Percentiles rank a stretch among this genome's conserved stretches.
Evolutionary conservation across 768 basidiomycete species (phyloP).

Genomic region (Boletus reticuloceps): DNA sequence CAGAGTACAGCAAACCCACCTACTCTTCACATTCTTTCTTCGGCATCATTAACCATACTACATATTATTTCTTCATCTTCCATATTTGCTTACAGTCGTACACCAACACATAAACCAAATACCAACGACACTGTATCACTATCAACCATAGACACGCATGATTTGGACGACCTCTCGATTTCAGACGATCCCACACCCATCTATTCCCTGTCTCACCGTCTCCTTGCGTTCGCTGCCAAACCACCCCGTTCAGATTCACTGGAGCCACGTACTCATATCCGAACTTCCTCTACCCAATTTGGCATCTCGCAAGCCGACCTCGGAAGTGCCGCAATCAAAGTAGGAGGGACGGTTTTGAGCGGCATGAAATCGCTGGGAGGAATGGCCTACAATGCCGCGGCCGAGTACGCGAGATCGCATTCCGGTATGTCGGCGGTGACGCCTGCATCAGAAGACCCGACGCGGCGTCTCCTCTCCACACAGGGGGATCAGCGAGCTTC

Average conservation of each 20-base stretch:
- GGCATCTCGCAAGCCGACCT: slow-evolving; percentile 47
- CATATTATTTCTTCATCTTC: slow-evolving; percentile 38
- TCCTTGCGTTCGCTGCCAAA: slow-evolving; percentile 58
- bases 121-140: slow-evolving; percentile 40
- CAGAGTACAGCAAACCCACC: slow-evolving; percentile 50
- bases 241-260: slow-evolving; percentile 28
- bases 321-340: slow-evolving; percentile 53
- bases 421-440: slow-evolving; percentile 9
- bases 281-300: slow-evolving; percentile 23
- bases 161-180: slow-evolving; percentile 14
- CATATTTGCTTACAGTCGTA: not conserved
- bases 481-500: slow-evolving; percentile 22
- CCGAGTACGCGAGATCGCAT: slow-evolving; percentile 35
- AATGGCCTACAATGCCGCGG: slow-evolving; percentile 51
- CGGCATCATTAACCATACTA: slow-evolving; percentile 44
- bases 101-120: slow-evolving; percentile 32
- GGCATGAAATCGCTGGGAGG: slow-evolving; percentile 68
- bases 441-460: slow-evolving; percentile 4
- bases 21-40: slow-evolving; percentile 50
- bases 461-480: slow-evolving; percentile 18
- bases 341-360: slow-evolving; percentile 60
- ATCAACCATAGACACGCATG: slow-evolving; percentile 28
- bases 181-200: slow-evolving; percentile 36
- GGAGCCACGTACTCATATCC: slow-evolving; percentile 22
- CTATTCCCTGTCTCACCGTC: slow-evolving; percentile 59